Evolutionary conservation across 1,284 basidiomycete species (phyloP).

Genomic region (Athelia psychrophila): DNA sequence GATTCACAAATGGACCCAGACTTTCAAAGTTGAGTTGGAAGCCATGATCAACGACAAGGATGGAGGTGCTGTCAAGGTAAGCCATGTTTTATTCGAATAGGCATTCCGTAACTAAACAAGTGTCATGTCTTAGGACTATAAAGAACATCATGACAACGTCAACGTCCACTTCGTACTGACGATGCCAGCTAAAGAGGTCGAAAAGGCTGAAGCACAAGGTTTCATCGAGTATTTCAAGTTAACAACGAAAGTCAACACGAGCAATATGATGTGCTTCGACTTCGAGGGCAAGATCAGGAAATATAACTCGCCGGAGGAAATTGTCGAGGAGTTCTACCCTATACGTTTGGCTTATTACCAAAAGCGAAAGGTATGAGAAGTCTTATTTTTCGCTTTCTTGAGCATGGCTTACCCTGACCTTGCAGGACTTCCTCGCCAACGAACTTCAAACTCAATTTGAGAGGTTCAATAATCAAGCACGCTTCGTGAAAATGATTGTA

Average conservation of each 20-base stretch:
- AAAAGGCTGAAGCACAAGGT: constrained; percentile 89
- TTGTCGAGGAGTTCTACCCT: constrained; percentile 93
- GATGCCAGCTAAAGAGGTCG: constrained; percentile 79
- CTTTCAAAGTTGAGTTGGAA: constrained; percentile 91
- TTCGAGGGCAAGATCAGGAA: constrained; percentile 95
- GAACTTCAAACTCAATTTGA: constrained; percentile 86
- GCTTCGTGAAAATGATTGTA: constrained; percentile 97
- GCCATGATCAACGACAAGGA: constrained; percentile 74
- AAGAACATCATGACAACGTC: constrained; percentile 93
- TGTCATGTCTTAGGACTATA: constrained; percentile 70
- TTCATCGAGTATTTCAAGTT: constrained; percentile 92
- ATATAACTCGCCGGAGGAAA: constrained; percentile 88
- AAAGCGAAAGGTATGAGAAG: constrained; percentile 80
- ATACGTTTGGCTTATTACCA: constrained; percentile 89
- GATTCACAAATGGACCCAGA: constrained; percentile 93
- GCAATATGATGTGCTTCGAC: constrained; percentile 99
- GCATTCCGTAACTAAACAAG: constrained; percentile 7
- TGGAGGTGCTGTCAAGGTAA: constrained; percentile 63
- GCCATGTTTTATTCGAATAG: constrained; percentile 7
- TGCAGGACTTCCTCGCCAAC: constrained; percentile 81
- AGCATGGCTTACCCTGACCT: constrained; percentile 1
- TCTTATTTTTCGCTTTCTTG: background rate
- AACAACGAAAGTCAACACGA: constrained; percentile 78
- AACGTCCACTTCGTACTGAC: constrained; percentile 90
- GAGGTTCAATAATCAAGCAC: constrained; percentile 90